Evolutionary conservation across 2,329 filamentous ascomycete species (phyloP), one percentile per base, ranked within the genome.

Genomic region (Botrytis galanthina): DNA sequence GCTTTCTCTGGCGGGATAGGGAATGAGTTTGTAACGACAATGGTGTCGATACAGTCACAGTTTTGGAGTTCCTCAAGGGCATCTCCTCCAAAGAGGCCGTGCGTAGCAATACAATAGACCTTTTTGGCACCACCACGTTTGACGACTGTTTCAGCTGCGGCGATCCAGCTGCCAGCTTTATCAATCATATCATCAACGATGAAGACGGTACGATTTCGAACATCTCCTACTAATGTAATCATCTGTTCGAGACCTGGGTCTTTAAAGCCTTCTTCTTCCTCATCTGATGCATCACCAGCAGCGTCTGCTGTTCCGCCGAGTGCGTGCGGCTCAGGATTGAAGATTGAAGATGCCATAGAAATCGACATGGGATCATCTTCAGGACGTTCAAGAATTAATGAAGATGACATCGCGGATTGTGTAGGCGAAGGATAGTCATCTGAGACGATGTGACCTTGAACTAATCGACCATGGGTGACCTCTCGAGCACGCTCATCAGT

Each of bases 101-200:
- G 96, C 0, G 96, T 98, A 12, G 95, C 96, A 85, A 99, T 97
- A 86, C 94, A 97, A 83, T 97, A 98, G 51, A 99, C 96, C 83
- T 93, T 96, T 78, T 93, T 97, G 1, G 96, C 96, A 62, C 90
- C 89, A 76, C 96, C 97, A 76, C 92, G 90, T 86, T 98, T 98
- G 71, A 97, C 93, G 3, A 97, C 95, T 1, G 95, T 97, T 85
- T 99, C 96, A 20, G 96, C 96, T 10, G 96, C 96, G 9, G 95
- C 95, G 78, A 99, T 97, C 96, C 96, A 99, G 10, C 94, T 97
- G 22, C 92, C 93, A 16, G 94, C 91, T 84, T 97, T 98, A 84
- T 99, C 96, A 80, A 99, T 98, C 93, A 99, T 98, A 82, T 99
- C 96, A 82, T 99, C 96, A 68, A 99, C 93, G 75, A 99, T 94